Conservation (phyloP, 495 filamentous ascomycete species). For the Emericellopsis terricola region DNA sequence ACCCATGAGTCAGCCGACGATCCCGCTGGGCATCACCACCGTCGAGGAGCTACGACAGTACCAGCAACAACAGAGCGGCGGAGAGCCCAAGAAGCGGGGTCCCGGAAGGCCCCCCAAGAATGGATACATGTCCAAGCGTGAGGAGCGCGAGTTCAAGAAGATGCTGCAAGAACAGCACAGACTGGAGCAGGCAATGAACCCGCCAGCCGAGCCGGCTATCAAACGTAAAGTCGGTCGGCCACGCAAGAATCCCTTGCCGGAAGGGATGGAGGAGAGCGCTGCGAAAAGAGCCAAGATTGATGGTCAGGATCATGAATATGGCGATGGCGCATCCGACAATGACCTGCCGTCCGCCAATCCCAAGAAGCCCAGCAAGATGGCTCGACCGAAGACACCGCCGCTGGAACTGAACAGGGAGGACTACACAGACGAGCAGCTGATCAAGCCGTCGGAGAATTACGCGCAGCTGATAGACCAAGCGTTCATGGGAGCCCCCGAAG, state of each 20-base stretch:
- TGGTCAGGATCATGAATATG: slow-evolving; percentile 47
- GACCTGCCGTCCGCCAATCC: slow-evolving; percentile 29
- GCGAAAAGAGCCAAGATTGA: slow-evolving; percentile 61
- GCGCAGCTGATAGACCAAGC: slow-evolving; percentile 83
- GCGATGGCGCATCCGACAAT: slow-evolving; percentile 26
- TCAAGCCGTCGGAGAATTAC: slow-evolving; percentile 75
- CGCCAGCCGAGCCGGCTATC: slow-evolving; percentile 23
- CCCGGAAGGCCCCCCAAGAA: slow-evolving; percentile 83
- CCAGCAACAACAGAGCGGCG: too few species aligned
- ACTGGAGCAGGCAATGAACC: slow-evolving; percentile 22
- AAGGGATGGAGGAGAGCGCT: slow-evolving; percentile 37
- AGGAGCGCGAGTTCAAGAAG: slow-evolving; percentile 47
- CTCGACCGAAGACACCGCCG: slow-evolving; percentile 36
- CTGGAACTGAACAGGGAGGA: slow-evolving; percentile 47
- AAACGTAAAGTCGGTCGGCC: slow-evolving; percentile 45
- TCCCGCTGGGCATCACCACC: too few species aligned
- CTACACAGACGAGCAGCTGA: slow-evolving; percentile 68
- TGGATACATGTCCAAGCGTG: slow-evolving; percentile 81
- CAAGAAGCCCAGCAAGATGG: slow-evolving; percentile 40
- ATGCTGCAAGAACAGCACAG: slow-evolving; percentile 32
- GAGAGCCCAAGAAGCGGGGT: slow-evolving; percentile 59
- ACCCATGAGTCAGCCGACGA: too few species aligned
- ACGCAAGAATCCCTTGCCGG: slow-evolving; percentile 32
- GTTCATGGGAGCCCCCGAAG: slow-evolving; percentile 48
- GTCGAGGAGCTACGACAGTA: too few species aligned